These are phyloP conservation scores for Parascedosporium putredinis DNA, from an alignment of 2,329 filamentous ascomycete genomes.

Conservation along the genomic window DNA sequence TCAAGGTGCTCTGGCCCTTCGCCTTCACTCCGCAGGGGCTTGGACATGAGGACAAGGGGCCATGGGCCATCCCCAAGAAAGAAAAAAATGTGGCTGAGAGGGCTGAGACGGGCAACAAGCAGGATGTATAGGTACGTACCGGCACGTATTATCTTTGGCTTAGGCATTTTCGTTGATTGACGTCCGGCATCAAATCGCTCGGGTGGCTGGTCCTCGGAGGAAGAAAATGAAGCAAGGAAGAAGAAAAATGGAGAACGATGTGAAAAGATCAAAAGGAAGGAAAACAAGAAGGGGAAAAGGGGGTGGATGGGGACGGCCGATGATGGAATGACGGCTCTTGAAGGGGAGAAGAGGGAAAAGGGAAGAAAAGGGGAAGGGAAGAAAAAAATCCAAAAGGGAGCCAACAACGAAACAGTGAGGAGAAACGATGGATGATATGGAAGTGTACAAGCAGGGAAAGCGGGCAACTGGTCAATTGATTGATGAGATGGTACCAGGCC, in stretches of 20 bases:
- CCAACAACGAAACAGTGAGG: too few species aligned
- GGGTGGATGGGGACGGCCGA: background rate
- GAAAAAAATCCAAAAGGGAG: background rate
- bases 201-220: background rate
- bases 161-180: constrained; percentile 38
- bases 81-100: background rate
- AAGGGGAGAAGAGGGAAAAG: background rate
- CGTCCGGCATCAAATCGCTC: constrained; percentile 6
- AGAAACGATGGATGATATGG: background rate
- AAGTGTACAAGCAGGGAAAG: background rate
- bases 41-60: too few species aligned
- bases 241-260: too few species aligned
- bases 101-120: background rate
- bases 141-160: constrained; percentile 49
- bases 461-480: background rate
- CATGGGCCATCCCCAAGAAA: constrained; percentile 10
- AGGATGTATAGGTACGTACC: constrained; percentile 35
- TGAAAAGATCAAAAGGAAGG: too few species aligned
- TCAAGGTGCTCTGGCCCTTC: too few species aligned
- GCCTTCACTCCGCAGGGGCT: too few species aligned
- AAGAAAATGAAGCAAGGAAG: background rate
- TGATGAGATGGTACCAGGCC: background rate
- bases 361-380: background rate
- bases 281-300: too few species aligned
- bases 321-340: too few species aligned